phyloP scores from a whole-genome alignment of 306 rosid genomes.

The Luffa acutangula region DNA sequence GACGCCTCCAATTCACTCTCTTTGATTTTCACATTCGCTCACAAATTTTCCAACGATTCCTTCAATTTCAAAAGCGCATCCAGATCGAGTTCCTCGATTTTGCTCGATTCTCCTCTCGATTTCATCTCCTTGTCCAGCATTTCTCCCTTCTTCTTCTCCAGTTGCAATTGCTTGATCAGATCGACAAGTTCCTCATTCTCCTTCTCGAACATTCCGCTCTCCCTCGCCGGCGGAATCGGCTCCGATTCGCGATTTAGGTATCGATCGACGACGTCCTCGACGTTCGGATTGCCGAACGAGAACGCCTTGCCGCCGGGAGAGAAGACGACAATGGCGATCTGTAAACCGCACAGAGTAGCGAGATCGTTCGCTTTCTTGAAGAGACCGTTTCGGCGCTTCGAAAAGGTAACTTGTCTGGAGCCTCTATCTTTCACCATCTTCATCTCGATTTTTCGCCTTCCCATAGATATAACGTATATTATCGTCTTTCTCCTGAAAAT shows the following conservation, averaged over 20 bases:
- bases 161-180: constrained; percentile 8
- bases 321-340: constrained; percentile 31
- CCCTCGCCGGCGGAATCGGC: background rate
- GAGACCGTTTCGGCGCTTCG: constrained; percentile 47
- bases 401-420: constrained; percentile 37
- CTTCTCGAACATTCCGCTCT: background rate
- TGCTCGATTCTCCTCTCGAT: background rate
- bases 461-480: background rate
- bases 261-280: constrained; percentile 18
- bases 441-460: constrained; percentile 36
- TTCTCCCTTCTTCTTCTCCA: constrained; percentile 24
- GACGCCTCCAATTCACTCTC: constrained; percentile 32
- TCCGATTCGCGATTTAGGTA: constrained; percentile 17
- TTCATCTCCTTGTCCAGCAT: constrained; percentile 14
- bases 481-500: background rate
- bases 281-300: constrained; percentile 38
- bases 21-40: constrained; percentile 8
- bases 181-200: constrained; percentile 14
- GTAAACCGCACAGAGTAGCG: constrained; percentile 34
- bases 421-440: constrained; percentile 23
- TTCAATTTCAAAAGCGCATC: constrained; percentile 14
- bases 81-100: background rate
- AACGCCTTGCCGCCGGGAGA: constrained; percentile 40
- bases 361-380: constrained; percentile 57
- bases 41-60: constrained; percentile 6